Conservation (phyloP, 225 moss, liverwort and hornwort species). For the Pseudisothecium myosuroides region DNA sequence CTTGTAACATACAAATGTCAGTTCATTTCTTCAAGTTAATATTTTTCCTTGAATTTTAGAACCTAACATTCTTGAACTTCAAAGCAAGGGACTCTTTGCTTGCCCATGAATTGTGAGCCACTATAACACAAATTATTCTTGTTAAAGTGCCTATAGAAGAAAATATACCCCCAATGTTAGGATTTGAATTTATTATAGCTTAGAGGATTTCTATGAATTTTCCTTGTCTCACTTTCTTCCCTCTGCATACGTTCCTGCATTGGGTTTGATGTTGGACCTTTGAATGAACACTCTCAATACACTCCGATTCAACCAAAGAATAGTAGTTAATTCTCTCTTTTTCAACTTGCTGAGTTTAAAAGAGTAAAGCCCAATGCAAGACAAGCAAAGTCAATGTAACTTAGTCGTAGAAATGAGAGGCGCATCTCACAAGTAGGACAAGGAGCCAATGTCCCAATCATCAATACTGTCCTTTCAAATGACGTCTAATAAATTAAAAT, state of each 20-base stretch:
- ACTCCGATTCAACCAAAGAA: no score
- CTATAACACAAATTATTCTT: neutral
- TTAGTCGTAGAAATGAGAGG: neutral
- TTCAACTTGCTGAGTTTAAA: neutral
- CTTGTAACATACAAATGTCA: neutral
- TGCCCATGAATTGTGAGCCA: neutral
- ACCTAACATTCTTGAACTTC: neutral
- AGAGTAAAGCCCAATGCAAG: neutral
- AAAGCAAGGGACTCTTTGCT: neutral
- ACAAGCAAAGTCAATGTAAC: neutral
- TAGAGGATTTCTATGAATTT: neutral
- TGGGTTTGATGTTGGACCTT: neutral
- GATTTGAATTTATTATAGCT: neutral
- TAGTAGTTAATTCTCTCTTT: neutral
- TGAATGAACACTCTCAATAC: no score
- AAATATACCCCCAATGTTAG: neutral
- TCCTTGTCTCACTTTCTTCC: neutral
- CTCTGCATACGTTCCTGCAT: neutral
- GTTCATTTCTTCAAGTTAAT: accelerated
- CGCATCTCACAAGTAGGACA: neutral
- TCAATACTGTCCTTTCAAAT: neutral
- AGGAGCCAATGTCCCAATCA: neutral
- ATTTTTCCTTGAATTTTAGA: neutral
- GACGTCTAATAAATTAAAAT: neutral
- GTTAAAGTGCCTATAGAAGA: neutral